Evolutionary conservation across 257 asterid genomes (phyloP).

Genomic region (Solanum chmielewskii): DNA sequence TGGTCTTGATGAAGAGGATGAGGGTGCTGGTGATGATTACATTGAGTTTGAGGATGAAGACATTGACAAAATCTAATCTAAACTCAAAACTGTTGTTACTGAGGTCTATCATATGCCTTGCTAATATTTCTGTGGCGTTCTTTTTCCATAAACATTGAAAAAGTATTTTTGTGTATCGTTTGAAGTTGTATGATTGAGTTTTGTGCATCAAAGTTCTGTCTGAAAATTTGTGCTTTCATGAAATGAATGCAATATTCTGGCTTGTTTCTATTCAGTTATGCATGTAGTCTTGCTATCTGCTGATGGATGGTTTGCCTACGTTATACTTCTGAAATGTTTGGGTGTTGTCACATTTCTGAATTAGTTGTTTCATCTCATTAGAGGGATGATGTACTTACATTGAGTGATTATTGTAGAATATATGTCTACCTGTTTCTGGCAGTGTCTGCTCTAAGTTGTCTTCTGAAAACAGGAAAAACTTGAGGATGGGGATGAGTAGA

Average conservation of each 20-base stretch:
- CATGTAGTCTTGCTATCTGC: neutral
- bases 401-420: neutral
- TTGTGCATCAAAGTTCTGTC: constrained; percentile 8
- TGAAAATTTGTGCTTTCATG: constrained; percentile 2
- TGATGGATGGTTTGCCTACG: neutral
- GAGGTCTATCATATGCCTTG: neutral
- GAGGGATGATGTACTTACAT: neutral
- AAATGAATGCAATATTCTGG: constrained; percentile 12
- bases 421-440: neutral
- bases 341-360: neutral
- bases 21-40: constrained; percentile 50
- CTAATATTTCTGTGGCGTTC: constrained; percentile 1
- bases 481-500: neutral
- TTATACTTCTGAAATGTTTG: neutral
- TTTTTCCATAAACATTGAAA: neutral
- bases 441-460: neutral
- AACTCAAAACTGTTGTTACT: neutral
- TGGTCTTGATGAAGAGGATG: constrained; percentile 68
- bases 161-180: constrained; percentile 7
- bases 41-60: constrained; percentile 84
- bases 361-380: neutral
- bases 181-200: constrained; percentile 9
- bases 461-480: neutral
- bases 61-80: constrained; percentile 64
- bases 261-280: neutral